phyloP scores from a whole-genome alignment of 192 early-diverging fungal genomes.

The Coemansia sp. region DNA sequence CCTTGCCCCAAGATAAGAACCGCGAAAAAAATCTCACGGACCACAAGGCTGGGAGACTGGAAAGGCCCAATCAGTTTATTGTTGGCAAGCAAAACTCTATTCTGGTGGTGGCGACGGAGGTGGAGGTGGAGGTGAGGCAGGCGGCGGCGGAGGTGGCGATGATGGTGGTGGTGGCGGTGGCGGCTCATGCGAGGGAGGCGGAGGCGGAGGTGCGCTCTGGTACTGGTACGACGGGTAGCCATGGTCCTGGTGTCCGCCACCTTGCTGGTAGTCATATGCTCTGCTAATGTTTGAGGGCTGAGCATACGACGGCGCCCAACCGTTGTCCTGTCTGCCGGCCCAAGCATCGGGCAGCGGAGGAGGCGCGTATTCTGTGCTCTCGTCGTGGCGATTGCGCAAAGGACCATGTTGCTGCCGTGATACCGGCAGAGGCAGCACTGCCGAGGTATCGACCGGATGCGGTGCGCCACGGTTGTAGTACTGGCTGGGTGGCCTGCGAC shows the following conservation, averaged over 20 bases:
- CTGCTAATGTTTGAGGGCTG: not conserved
- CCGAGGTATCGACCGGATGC: not conserved
- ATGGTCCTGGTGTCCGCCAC: constrained; percentile 1
- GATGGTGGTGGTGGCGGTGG: constrained; percentile 5
- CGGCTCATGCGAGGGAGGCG: constrained; percentile 6
- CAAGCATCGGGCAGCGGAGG: constrained; percentile 1
- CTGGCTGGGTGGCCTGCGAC: constrained; percentile 18
- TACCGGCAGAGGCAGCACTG: not conserved
- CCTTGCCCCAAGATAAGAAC: no score
- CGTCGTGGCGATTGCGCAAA: not conserved
- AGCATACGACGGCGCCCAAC: not conserved
- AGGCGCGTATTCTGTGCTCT: not conserved
- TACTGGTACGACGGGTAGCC: not conserved
- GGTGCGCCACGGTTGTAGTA: constrained; percentile 10
- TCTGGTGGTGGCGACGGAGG: constrained; percentile 17
- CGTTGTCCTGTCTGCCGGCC: not conserved
- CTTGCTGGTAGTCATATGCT: constrained; percentile 1
- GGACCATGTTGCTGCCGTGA: not conserved
- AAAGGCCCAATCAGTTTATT: not conserved
- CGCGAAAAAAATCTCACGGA: no score
- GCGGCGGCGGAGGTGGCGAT: constrained; percentile 1
- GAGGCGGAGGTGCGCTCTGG: constrained; percentile 2
- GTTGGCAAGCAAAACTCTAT: not conserved
- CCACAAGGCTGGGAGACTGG: no score
- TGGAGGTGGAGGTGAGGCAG: constrained; percentile 8